Percentiles rank a stretch among this genome's conserved stretches.
These are phyloP conservation scores for Cryoendolithus antarcticus DNA, from an alignment of 2,329 filamentous ascomycete species.

Conservation along the genomic window DNA sequence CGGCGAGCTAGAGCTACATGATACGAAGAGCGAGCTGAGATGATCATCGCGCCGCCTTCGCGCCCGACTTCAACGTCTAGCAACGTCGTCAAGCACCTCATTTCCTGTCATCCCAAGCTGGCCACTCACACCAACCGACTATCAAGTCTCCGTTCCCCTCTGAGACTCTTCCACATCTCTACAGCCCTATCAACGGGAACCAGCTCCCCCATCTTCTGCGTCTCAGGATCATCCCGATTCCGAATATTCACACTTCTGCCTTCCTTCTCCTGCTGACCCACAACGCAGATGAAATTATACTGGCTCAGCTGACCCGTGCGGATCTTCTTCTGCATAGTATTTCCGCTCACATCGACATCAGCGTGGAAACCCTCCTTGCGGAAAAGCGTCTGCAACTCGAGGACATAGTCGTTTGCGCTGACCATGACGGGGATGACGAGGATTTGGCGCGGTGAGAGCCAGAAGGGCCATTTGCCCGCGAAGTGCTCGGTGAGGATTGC, in stretches of 20 bases:
- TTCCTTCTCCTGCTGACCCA: constrained; percentile 51
- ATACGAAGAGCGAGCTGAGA: too few relatives aligned
- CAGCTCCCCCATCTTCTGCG: constrained; percentile 50
- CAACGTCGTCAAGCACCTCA: too few relatives aligned
- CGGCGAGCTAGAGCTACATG: too few relatives aligned
- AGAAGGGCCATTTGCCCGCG: constrained; percentile 80
- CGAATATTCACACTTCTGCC: constrained; percentile 49
- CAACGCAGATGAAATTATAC: constrained; percentile 74
- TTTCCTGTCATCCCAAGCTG: too few relatives aligned
- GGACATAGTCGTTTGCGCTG: constrained; percentile 58
- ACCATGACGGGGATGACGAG: constrained; percentile 68
- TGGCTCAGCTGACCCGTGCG: constrained; percentile 66
- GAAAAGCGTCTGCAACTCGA: constrained; percentile 59
- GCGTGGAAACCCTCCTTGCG: constrained; percentile 54
- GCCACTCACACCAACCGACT: constrained; percentile 11
- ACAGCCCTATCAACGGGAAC: constrained; percentile 48
- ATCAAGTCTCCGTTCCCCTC: constrained; percentile 29
- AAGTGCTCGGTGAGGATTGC: constrained; percentile 76
- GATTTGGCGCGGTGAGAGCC: constrained; percentile 73
- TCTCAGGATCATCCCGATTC: constrained; percentile 50
- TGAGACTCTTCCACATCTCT: constrained; percentile 36
- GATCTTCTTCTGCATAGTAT: constrained; percentile 85
- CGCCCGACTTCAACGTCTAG: too few relatives aligned
- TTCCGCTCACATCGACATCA: constrained; percentile 59
- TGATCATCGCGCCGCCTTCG: too few relatives aligned